These are phyloP conservation scores for Cichorium intybus DNA, from an alignment of 140 eudicot genomes.

Conservation along the genomic window DNA sequence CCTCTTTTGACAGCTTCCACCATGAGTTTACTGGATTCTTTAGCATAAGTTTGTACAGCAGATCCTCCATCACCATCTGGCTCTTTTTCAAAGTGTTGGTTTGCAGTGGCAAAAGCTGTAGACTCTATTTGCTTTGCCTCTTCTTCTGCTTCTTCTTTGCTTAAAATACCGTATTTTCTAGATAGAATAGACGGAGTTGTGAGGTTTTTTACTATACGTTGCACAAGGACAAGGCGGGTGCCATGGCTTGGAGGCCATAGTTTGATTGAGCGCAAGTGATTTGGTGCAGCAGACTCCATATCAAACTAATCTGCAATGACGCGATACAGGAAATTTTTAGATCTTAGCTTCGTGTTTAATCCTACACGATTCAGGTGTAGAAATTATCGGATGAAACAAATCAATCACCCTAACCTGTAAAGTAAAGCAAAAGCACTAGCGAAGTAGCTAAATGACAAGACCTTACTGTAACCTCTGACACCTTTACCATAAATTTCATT, in stretches of 20 bases:
- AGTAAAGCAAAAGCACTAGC: too few species aligned
- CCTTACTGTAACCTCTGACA: too few species aligned
- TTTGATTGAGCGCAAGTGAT: constrained; percentile 50
- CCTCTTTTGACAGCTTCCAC: constrained; percentile 61
- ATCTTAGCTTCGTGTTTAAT: neutral
- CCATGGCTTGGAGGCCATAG: constrained; percentile 87
- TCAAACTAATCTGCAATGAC: constrained; percentile 32
- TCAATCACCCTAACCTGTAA: too few species aligned
- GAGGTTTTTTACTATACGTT: constrained; percentile 64
- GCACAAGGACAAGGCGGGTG: constrained; percentile 66
- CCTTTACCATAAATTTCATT: too few species aligned
- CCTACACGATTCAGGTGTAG: neutral
- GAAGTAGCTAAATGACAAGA: too few species aligned
- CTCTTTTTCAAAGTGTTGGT: constrained; percentile 58
- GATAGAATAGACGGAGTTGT: constrained; percentile 70
- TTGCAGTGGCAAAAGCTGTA: constrained; percentile 53
- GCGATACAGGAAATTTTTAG: neutral
- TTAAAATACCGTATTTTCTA: constrained; percentile 68
- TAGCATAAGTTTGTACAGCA: constrained; percentile 77
- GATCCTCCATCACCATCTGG: constrained; percentile 91
- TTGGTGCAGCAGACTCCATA: constrained; percentile 47
- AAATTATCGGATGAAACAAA: too few species aligned
- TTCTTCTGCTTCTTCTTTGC: constrained; percentile 60
- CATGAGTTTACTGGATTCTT: constrained; percentile 60
- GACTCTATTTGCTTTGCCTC: constrained; percentile 64